A percentile compares a stretch with the other conserved stretches of the same genome.
Conservation (phyloP, 1,284 basidiomycete species). For the Phenoliferia sp. region DNA sequence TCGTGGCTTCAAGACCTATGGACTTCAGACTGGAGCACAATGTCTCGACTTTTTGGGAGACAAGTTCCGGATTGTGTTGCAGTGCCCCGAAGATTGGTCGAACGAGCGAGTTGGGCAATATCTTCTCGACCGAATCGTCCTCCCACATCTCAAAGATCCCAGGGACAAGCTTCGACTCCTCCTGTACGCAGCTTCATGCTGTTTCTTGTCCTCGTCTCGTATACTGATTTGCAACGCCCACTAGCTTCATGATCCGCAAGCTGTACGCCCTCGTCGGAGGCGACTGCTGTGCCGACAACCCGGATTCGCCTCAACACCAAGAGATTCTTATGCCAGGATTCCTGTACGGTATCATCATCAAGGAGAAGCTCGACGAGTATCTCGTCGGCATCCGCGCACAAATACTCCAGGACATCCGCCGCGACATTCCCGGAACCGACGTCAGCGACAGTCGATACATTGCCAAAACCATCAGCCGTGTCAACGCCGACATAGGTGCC, state of each 20-base stretch:
- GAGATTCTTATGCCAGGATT: slow-evolving; percentile 93
- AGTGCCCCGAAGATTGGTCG: slow-evolving; percentile 88
- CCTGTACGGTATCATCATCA: slow-evolving; percentile 95
- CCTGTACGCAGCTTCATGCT: slow-evolving; percentile 53
- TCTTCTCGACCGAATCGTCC: slow-evolving; percentile 78
- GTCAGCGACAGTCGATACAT: slow-evolving; percentile 86
- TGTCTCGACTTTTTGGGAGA: slow-evolving; percentile 96
- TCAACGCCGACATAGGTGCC: slow-evolving; percentile 88
- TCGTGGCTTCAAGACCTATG: slow-evolving; percentile 91
- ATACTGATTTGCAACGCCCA: not conserved
- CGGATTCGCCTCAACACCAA: slow-evolving; percentile 98
- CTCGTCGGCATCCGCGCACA: slow-evolving; percentile 68
- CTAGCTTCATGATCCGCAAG: slow-evolving; percentile 95
- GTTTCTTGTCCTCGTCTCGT: not conserved
- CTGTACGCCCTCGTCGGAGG: slow-evolving; percentile 88
- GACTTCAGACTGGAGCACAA: slow-evolving; percentile 81
- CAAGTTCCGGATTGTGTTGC: slow-evolving; percentile 91
- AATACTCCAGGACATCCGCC: slow-evolving; percentile 69
- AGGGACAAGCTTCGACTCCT: slow-evolving; percentile 95
- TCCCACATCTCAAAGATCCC: slow-evolving; percentile 85
- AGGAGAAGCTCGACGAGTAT: slow-evolving; percentile 91
- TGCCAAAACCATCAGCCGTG: slow-evolving; percentile 65
- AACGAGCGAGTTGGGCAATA: slow-evolving; percentile 77
- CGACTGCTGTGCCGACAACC: slow-evolving; percentile 89
- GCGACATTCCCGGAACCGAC: slow-evolving; percentile 67